Evolutionary conservation across 2,329 filamentous ascomycete genomes (phyloP), one percentile per base, ranked within the genome.

Genomic region (Phaeophleospora eucalypticola): DNA sequence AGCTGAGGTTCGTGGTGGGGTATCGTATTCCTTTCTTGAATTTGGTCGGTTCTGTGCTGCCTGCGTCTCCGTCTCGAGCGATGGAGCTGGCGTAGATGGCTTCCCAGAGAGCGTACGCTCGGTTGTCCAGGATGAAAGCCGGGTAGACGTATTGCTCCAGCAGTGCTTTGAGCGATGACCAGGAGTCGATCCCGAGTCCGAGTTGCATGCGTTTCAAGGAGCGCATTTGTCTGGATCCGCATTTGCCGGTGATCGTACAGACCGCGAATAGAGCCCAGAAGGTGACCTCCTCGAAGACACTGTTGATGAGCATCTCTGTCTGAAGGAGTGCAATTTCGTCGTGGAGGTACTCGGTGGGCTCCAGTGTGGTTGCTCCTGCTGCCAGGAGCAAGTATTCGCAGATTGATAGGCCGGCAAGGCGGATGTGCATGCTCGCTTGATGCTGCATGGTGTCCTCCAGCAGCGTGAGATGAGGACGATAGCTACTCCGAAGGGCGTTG

Each of bases 231-330:
- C 44, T 41, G 33, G 45, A 24, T 17, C 52, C 52, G 37, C 50
- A 53, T 12, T 44, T 42, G 17, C 53, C 53, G 4, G 45, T 56
- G 10, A 47, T 45, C 10, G 48, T 43, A 38, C 51, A 54, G 19
- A 56, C 51, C 17, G 41, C 46, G 20, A 52, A 49, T 12, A 58
- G 41, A 9, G 49, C 41, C 55, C 53, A 58, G 38, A 56, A 47
- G 8, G 43, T 40, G 7, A 52, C 34, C 29, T 56, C 53, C 18
- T 53, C 55, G 29, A 48, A 58, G 9, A 56, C 40, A 1, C 51
- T 56, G 10, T 48, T 52, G 21, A 56, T 33, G 16, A 58, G 47
- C 10, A 50, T 34, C 1, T 53, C 49, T 2, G 51, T 33, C 3
- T 47, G 45, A 9, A 56, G 42, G 3, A 33, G 37, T 4, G 44